Evolutionary conservation across 2,329 filamentous ascomycete genomes (phyloP).

Genomic region (Trichoderma asperellum): DNA sequence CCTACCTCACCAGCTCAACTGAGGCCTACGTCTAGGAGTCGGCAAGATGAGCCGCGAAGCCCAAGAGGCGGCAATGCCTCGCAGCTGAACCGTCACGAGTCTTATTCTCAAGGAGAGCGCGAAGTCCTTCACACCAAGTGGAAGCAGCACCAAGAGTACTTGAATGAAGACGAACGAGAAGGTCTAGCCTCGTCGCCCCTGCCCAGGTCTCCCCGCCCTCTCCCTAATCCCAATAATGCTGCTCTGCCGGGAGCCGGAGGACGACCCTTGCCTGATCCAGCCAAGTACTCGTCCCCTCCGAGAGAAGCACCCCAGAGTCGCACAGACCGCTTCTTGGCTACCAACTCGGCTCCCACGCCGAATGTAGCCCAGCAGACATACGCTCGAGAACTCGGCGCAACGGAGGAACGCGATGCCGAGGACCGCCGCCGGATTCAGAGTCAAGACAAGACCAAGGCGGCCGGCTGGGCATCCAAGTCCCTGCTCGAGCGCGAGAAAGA

Average conservation of each 20-base stretch:
- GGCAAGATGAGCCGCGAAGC: slow-evolving; percentile 29
- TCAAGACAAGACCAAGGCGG: slow-evolving; percentile 64
- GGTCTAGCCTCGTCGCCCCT: slow-evolving; percentile 34
- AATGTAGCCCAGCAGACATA: slow-evolving; percentile 53
- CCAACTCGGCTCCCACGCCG: slow-evolving; percentile 55
- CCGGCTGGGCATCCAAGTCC: slow-evolving; percentile 68
- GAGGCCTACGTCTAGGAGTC: slow-evolving; percentile 36
- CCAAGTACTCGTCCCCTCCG: slow-evolving; percentile 38
- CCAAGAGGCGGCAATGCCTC: slow-evolving; percentile 18
- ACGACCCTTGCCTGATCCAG: slow-evolving; percentile 60
- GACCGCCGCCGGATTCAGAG: slow-evolving; percentile 62
- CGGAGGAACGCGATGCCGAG: slow-evolving; percentile 65
- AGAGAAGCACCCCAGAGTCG: slow-evolving; percentile 46
- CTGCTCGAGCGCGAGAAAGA: slow-evolving; percentile 82
- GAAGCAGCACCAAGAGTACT: slow-evolving; percentile 48
- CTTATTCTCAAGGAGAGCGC: slow-evolving; percentile 67
- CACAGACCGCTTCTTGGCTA: slow-evolving; percentile 61
- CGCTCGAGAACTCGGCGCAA: slow-evolving; percentile 57
- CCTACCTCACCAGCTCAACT: slow-evolving; percentile 32
- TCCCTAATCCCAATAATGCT: slow-evolving; percentile 45
- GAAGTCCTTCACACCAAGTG: slow-evolving; percentile 63
- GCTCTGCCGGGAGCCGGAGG: slow-evolving; percentile 42
- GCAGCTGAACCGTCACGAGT: slow-evolving; percentile 57
- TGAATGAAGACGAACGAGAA: slow-evolving; percentile 36
- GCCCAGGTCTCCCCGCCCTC: slow-evolving; percentile 46